phyloP scores from a whole-genome alignment of 2,329 filamentous ascomycete species.

The Orbilia brochopaga region DNA sequence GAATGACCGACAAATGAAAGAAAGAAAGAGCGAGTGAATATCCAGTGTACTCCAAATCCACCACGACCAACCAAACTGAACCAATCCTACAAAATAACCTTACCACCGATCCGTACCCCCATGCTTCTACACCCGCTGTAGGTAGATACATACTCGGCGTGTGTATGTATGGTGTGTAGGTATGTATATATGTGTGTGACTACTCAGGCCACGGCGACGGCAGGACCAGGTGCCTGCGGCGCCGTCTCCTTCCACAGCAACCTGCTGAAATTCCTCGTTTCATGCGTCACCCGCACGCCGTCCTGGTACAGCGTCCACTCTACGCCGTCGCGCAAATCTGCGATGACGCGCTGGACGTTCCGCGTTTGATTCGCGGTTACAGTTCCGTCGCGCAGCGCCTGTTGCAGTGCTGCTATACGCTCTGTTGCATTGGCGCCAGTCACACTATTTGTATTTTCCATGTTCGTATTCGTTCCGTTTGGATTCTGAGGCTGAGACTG shows the following conservation, averaged over 20 bases:
- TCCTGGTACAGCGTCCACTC: constrained; percentile 22
- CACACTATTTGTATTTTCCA: not conserved
- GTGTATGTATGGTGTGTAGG: too few relatives aligned
- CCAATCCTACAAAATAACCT: too few relatives aligned
- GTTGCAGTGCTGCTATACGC: constrained; percentile 11
- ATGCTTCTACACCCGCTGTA: too few relatives aligned
- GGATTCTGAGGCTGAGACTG: too few relatives aligned
- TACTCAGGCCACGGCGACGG: not conserved
- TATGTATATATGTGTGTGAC: not conserved
- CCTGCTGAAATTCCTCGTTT: constrained; percentile 20
- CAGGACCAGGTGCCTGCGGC: not conserved
- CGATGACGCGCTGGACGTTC: constrained; percentile 15
- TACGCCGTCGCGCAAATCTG: constrained; percentile 10
- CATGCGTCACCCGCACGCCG: constrained; percentile 10
- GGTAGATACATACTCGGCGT: too few relatives aligned
- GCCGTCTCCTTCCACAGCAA: constrained; percentile 17
- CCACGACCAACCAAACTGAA: not conserved
- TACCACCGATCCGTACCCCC: too few relatives aligned
- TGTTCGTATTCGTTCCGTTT: not conserved
- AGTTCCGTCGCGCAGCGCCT: constrained; percentile 2
- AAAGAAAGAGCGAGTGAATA: not conserved
- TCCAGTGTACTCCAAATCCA: not conserved
- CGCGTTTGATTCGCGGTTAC: constrained; percentile 17
- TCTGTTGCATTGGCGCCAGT: not conserved
- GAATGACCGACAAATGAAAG: too few relatives aligned